Evolutionary conservation across 352 stramenopile species (phyloP).

Genomic region (Globisporangium polare): DNA sequence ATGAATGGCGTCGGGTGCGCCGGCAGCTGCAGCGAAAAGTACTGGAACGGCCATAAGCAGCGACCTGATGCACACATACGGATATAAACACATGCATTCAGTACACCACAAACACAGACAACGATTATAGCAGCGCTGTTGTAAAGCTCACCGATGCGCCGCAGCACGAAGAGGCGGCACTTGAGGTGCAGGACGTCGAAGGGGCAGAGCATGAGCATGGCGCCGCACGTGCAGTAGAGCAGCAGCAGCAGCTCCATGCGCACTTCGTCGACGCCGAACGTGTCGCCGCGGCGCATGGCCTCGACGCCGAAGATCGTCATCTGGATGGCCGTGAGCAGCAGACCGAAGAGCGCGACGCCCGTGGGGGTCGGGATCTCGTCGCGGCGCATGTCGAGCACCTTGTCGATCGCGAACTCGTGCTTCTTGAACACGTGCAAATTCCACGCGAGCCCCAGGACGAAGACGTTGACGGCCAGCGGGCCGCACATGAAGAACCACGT

Average conservation of each 20-base stretch:
- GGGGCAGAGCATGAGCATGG: conserved; percentile 53
- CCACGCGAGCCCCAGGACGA: conserved; percentile 55
- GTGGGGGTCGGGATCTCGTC: conserved; percentile 50
- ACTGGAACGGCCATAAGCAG: conserved; percentile 69
- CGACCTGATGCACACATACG: conserved; percentile 9
- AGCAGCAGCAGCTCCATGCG: conserved; percentile 69
- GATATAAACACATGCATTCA: neutral
- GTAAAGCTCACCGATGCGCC: conserved; percentile 30
- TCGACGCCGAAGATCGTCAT: conserved; percentile 53
- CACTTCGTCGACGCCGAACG: conserved; percentile 49
- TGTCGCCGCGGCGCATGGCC: conserved; percentile 27
- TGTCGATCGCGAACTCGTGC: conserved; percentile 57
- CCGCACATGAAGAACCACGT: conserved; percentile 84
- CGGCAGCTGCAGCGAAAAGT: conserved; percentile 49
- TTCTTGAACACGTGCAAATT: conserved; percentile 62
- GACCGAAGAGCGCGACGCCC: conserved; percentile 38
- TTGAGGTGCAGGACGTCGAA: conserved; percentile 67
- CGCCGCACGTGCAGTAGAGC: conserved; percentile 43
- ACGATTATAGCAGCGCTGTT: neutral
- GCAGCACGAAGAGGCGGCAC: conserved; percentile 55
- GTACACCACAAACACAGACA: neutral
- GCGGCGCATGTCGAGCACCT: conserved; percentile 61
- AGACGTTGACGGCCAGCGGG: conserved; percentile 61
- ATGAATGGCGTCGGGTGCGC: conserved; percentile 60
- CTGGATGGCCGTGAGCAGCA: conserved; percentile 38